phyloP scores from a whole-genome alignment of 2,329 filamentous ascomycete species.

The Exophiala spinifera region DNA sequence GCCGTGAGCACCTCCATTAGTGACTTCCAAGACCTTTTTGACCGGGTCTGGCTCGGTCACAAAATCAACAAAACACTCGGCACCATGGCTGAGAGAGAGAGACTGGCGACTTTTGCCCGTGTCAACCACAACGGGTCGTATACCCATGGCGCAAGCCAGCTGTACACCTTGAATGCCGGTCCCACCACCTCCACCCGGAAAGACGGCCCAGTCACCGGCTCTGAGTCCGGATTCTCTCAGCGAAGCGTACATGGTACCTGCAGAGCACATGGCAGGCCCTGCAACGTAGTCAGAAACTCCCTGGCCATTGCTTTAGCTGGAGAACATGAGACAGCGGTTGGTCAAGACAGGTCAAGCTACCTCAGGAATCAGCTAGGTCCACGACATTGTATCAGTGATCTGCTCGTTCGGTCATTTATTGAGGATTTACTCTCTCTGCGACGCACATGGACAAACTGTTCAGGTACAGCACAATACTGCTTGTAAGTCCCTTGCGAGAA shows the following conservation, averaged over 20 bases:
- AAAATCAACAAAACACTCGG: slow-evolving; percentile 42
- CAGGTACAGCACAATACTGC: slow-evolving; percentile 35
- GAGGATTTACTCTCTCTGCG: neutral
- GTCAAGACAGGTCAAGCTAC: slow-evolving; percentile 7
- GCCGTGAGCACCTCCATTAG: slow-evolving; percentile 20
- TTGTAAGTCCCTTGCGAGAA: slow-evolving; percentile 44
- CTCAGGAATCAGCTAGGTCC: slow-evolving; percentile 1
- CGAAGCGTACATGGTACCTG: slow-evolving; percentile 44
- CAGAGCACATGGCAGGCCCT: slow-evolving; percentile 43
- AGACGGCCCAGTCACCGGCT: slow-evolving; percentile 20
- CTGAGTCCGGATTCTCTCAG: slow-evolving; percentile 24
- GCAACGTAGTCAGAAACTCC: slow-evolving; percentile 36
- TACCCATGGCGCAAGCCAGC: slow-evolving; percentile 39
- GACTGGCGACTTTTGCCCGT: slow-evolving; percentile 33
- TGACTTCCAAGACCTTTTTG: slow-evolving; percentile 10
- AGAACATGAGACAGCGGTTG: neutral
- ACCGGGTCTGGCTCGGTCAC: slow-evolving; percentile 19
- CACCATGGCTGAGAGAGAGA: slow-evolving; percentile 33
- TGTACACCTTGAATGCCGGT: slow-evolving; percentile 9
- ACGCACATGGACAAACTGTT: slow-evolving; percentile 3
- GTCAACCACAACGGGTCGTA: slow-evolving; percentile 42
- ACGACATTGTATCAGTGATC: slow-evolving; percentile 1
- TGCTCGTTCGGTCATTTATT: neutral
- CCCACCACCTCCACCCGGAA: slow-evolving; percentile 42
- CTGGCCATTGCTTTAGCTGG: slow-evolving; percentile 27